Base-by-base conservation (phyloP, 2,329 filamentous ascomycete species). In the Pyricularia sp. region DNA sequence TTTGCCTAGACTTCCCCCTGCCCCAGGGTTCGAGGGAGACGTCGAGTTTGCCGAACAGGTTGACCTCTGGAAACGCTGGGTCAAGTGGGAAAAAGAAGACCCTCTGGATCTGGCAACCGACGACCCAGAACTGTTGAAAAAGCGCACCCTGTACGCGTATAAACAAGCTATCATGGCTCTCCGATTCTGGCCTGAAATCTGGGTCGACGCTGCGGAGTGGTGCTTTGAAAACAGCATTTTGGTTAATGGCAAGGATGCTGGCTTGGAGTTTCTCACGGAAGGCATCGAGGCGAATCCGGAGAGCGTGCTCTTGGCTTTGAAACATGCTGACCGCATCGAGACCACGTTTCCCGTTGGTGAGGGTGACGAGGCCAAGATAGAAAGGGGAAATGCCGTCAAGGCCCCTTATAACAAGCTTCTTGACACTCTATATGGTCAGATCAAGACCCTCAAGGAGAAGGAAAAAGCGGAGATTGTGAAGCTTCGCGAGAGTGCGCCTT, bases 171-270 rank as follows among this genome's bases (percentile, higher is more conserved):
- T 97, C 65, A 97, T 97, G 91, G 90, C 93, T 4, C 82, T 99
- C 69, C 89, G 94, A 67, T 99, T 98, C 79, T 95, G 94, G 87
- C 94, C 95, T 4, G 92, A 97, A 76, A 89, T 97, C 73, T 99
- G 95, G 95, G 94, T 93, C 66, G 93, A 97, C 70, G 94, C 93
- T 11, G 92, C 94, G 0, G 92, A 97, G 72, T 98, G 94, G 88
- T 97, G 92, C 78, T 93, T 93, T 75, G 86, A 90, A 68, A 93
- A 95, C 73, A 87, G 87, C 64, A 81, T 94, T 73, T 76, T 79
- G 11, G 81, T 88, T 64, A 90, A 93, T 50, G 85, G 85, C 64
- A 82, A 84, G 70, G 81, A 84, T 6, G 75, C 80, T 70, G 93
- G 93, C 12, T 87, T 90, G 28, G 88, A 92, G 11, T 92, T 98